Percentiles rank a stretch among this genome's conserved stretches.
Conservation (phyloP, 2,329 filamentous ascomycete genomes). For the Arthrobotrys sinensis region DNA sequence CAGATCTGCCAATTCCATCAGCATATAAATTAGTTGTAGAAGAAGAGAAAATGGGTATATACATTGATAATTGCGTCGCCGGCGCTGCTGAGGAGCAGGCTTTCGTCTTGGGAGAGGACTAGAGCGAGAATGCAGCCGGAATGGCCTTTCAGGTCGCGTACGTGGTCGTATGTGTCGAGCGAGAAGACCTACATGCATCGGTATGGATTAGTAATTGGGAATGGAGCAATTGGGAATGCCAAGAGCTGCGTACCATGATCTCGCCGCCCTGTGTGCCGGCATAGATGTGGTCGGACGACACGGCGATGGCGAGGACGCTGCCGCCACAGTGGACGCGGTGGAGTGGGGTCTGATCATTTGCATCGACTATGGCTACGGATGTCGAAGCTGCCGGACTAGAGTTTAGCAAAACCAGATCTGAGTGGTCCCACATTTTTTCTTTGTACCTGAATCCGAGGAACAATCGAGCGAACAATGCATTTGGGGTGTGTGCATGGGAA, state of each 20-base stretch:
- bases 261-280: constrained; percentile 94
- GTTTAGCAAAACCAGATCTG: constrained; percentile 53
- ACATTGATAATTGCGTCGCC: constrained; percentile 94
- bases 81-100: constrained; percentile 89
- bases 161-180: constrained; percentile 86
- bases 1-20: constrained; percentile 74
- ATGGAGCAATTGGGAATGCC: neutral
- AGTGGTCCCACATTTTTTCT: constrained; percentile 46
- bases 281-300: constrained; percentile 86
- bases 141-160: constrained; percentile 86
- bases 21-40: neutral
- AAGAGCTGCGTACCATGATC: constrained; percentile 75
- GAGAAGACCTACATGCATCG: constrained; percentile 77
- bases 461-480: neutral
- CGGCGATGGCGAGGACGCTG: constrained; percentile 80
- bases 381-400: constrained; percentile 46
- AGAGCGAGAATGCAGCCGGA: constrained; percentile 91
- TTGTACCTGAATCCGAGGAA: neutral
- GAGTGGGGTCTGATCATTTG: constrained; percentile 50
- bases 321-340: constrained; percentile 58
- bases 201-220: constrained; percentile 18
- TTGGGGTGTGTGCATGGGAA: too few relatives aligned
- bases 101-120: constrained; percentile 81
- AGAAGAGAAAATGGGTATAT: constrained; percentile 42
- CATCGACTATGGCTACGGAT: constrained; percentile 41